Base-by-base conservation (phyloP, 176 grass and related monocot genomes). In the Chrysopogon serrulatus region DNA sequence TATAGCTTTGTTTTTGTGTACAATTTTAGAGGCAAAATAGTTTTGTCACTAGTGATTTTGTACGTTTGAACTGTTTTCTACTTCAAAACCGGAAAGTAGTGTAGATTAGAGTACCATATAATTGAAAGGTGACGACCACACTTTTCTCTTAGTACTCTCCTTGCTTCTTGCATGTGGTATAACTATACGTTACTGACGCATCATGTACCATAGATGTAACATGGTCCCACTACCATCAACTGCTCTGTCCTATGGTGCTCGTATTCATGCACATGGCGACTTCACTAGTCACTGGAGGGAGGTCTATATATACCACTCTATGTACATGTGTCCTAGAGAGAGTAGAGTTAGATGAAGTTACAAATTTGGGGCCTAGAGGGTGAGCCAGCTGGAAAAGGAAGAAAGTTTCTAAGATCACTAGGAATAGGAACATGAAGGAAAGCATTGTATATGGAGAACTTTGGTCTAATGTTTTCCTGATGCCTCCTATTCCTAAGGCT, bases 401-500 rank as follows among this genome's bases (percentile, higher is more conserved):
- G 42, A 73, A 19, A 73, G 41, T 47, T 18, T 19, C 69, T 73
- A 73, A 47, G 41, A 47, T 13, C 69, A 31, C 69, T 47, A 72
- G 69, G 69, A 8, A 45, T 72, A 72, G 69, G 69, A 45, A 72
- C 69, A 72, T 72, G 41, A 72, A 72, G 69, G 69, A 72, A 72
- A 30, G 24, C 69, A 72, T 18, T 43, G 13, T 3, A 4, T 6
- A 44, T 28, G 14, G 14, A 47, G 24, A 45, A n/a, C n/a, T 72
- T 31, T 47, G 41, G n/a, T 47, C 6, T 19, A 44, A 47, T 72
- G 69, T 72, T 72, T 72, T 72, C 69, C 69, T 72, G 69, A 72
- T 72, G 69, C 69, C 69, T 72, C 69, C 69, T 72, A 72, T 72
- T 72, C 69, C 69, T 72, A 72, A 72, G 41, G 69, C 69, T 47